Evolutionary conservation across 352 stramenopile genomes (phyloP).

Genomic region (Phytophthora aleatoria): DNA sequence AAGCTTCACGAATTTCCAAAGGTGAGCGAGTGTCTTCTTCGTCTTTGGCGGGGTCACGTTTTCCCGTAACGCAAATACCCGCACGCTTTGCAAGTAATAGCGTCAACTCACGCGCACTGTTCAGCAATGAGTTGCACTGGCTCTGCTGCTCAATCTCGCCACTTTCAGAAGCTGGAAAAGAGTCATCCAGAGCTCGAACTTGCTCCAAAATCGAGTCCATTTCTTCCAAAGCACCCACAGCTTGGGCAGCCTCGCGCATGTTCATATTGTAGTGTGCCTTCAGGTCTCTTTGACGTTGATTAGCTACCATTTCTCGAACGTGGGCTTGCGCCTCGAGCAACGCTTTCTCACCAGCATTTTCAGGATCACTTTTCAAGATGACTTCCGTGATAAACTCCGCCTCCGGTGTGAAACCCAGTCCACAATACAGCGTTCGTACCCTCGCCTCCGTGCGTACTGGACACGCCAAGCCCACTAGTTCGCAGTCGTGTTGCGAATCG

Average conservation of each 20-base stretch:
- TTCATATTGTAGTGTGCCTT: constrained; percentile 69
- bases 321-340: constrained; percentile 57
- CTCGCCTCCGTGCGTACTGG: constrained; percentile 52
- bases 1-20: constrained; percentile 40
- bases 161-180: constrained; percentile 11
- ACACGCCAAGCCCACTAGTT: constrained; percentile 51
- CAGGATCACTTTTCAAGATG: constrained; percentile 74
- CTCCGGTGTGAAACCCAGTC: constrained; percentile 55
- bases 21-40: constrained; percentile 47
- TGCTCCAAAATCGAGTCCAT: constrained; percentile 53
- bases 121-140: constrained; percentile 38
- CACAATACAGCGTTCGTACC: constrained; percentile 51
- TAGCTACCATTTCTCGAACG: constrained; percentile 47
- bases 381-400: constrained; percentile 54
- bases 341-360: constrained; percentile 66
- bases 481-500: constrained; percentile 33
- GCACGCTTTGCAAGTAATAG: constrained; percentile 59
- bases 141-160: constrained; percentile 7
- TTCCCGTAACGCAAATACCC: constrained; percentile 68
- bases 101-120: constrained; percentile 44
- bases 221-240: constrained; percentile 65
- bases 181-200: constrained; percentile 41
- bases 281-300: constrained; percentile 51
- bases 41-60: constrained; percentile 57
- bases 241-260: constrained; percentile 56